A percentile compares a stretch with the other conserved stretches of the same genome.
These are phyloP conservation scores for Chlorella variabilis DNA, from an alignment of 163 green algal genomes.

Conservation along the genomic window DNA sequence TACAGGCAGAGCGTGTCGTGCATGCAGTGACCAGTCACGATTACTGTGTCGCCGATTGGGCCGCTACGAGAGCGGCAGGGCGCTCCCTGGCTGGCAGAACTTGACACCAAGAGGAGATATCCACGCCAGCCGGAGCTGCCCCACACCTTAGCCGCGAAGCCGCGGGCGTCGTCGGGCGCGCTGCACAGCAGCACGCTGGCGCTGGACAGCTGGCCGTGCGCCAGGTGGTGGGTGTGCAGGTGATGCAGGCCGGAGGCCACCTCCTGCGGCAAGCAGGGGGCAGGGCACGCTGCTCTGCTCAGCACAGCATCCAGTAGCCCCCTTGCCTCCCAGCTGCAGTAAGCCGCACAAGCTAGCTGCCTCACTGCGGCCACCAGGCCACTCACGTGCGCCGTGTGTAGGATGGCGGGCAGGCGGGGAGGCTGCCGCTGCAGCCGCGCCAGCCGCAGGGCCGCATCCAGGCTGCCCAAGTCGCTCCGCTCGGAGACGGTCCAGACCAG, in stretches of 20 bases:
- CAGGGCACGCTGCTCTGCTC: too few relatives aligned
- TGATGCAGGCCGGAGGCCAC: neutral
- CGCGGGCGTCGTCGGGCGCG: neutral
- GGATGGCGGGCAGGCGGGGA: neutral
- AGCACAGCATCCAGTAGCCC: too few relatives aligned
- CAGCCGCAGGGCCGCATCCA: conserved; percentile 12
- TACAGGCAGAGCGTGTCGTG: neutral
- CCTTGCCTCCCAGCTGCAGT: too few relatives aligned
- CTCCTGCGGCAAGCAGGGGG: neutral
- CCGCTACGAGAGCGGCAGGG: too few relatives aligned
- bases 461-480: conserved; percentile 1
- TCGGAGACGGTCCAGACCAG: conserved; percentile 6
- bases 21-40: too few relatives aligned
- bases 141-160: conserved; percentile 3
- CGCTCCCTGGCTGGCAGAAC: too few relatives aligned
- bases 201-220: neutral
- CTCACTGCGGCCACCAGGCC: too few relatives aligned
- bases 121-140: neutral
- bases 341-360: too few relatives aligned
- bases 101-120: neutral
- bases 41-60: too few relatives aligned
- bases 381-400: neutral
- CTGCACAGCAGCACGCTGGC: neutral
- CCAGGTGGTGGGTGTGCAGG: conserved; percentile 12
- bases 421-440: neutral